Evolutionary conservation across 2,329 filamentous ascomycete species (phyloP).

Genomic region (Xylaria sp.): DNA sequence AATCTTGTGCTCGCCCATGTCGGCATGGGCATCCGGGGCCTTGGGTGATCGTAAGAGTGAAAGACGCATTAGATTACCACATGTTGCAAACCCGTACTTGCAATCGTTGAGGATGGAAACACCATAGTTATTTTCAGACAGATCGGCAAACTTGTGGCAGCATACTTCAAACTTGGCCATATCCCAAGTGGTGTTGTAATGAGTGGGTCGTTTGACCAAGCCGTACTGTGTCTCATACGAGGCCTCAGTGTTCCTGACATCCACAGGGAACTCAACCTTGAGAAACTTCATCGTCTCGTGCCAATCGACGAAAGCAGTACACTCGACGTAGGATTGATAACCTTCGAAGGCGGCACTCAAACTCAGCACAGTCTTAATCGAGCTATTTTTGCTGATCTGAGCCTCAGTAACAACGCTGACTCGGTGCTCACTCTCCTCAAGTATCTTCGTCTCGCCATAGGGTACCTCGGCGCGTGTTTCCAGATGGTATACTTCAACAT

Average conservation of each 20-base stretch:
- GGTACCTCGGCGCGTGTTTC: conserved; percentile 80
- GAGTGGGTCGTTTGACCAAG: conserved; percentile 85
- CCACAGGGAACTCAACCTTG: conserved; percentile 97
- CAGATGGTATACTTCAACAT: conserved; percentile 95
- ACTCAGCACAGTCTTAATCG: conserved; percentile 83
- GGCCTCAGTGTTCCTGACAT: conserved; percentile 88
- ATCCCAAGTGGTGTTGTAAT: conserved; percentile 97
- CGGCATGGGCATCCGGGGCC: conserved; percentile 88
- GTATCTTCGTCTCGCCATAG: conserved; percentile 70
- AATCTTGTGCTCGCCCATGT: conserved; percentile 89
- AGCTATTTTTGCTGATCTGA: conserved; percentile 85
- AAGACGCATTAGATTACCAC: conserved; percentile 86
- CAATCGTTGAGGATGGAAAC: conserved; percentile 93
- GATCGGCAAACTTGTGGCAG: conserved; percentile 91
- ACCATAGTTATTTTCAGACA: conserved; percentile 86
- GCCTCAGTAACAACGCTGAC: conserved; percentile 85
- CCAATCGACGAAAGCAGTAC: conserved; percentile 91
- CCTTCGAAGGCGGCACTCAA: conserved; percentile 72
- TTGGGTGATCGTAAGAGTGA: conserved; percentile 87
- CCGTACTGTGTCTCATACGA: conserved; percentile 96
- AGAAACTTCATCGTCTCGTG: conserved; percentile 96
- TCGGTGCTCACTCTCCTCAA: conserved; percentile 73
- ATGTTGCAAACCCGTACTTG: conserved; percentile 94
- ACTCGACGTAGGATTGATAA: conserved; percentile 73
- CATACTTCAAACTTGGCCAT: conserved; percentile 99